Percentiles rank a stretch among this genome's conserved stretches.
Conservation (phyloP, 1,139 yeast species). For the Meyerozyma smithsonii region DNA sequence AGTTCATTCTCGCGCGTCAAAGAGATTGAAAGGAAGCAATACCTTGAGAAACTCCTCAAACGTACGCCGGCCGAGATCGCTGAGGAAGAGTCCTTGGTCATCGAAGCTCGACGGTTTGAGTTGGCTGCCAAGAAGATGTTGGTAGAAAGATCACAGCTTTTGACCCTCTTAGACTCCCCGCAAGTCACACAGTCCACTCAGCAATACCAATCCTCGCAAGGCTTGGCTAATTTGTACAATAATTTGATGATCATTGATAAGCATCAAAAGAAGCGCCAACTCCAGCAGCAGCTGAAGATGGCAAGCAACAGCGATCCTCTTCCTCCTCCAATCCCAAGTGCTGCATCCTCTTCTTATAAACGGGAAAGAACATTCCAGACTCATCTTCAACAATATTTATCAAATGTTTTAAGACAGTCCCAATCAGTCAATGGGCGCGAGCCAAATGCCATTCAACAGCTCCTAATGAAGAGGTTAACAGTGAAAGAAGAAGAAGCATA, state of each 20-base stretch:
- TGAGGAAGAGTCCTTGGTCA: constrained; percentile 90
- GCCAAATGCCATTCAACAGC: constrained; percentile 36
- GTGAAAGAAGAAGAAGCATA: constrained; percentile 80
- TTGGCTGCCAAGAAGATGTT: constrained; percentile 89
- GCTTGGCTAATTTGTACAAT: constrained; percentile 80
- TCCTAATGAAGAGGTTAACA: constrained; percentile 54
- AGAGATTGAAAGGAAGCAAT: constrained; percentile 76
- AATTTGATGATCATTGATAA: constrained; percentile 78
- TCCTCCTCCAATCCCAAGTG: constrained; percentile 56
- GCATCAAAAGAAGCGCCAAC: constrained; percentile 40
- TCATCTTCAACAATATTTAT: constrained; percentile 42
- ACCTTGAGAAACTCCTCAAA: constrained; percentile 67
- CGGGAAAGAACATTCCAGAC: constrained; percentile 52
- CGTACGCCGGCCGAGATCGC: constrained; percentile 96
- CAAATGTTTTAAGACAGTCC: constrained; percentile 35
- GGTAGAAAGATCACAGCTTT: constrained; percentile 72
- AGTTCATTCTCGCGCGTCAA: constrained; percentile 56
- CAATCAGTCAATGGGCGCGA: constrained; percentile 29
- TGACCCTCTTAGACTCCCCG: constrained; percentile 83
- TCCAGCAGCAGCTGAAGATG: constrained; percentile 43
- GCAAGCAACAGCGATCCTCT: constrained; percentile 37
- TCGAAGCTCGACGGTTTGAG: constrained; percentile 90
- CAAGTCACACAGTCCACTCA: constrained; percentile 71
- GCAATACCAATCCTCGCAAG: constrained; percentile 83
- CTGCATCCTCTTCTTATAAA: constrained; percentile 48